These are phyloP conservation scores for Geosmithia morbida DNA, from an alignment of 2,329 filamentous ascomycete genomes.

Conservation along the genomic window DNA sequence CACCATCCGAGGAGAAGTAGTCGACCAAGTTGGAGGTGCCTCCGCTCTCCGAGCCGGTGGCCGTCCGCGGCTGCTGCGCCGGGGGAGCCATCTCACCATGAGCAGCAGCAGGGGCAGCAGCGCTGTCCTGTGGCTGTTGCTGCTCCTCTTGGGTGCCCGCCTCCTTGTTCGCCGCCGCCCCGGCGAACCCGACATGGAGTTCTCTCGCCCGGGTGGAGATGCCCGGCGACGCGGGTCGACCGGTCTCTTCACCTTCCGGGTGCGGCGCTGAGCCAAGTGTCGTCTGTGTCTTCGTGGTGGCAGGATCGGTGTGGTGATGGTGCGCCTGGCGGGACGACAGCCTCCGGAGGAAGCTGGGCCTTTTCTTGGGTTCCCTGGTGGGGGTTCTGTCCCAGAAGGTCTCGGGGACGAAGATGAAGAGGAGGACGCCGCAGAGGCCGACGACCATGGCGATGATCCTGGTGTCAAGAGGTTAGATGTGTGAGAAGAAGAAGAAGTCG, in stretches of 20 bases:
- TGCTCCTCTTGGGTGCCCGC: not conserved
- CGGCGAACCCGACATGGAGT: conserved; percentile 17
- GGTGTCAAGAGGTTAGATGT: not conserved
- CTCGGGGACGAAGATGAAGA: conserved; percentile 88
- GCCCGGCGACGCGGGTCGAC: conserved; percentile 6
- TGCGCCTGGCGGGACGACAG: conserved; percentile 23
- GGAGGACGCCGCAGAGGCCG: conserved; percentile 50
- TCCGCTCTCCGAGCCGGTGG: not conserved
- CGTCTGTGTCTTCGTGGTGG: conserved; percentile 4
- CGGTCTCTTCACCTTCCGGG: not conserved
- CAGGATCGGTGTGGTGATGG: not conserved
- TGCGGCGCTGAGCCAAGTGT: conserved; percentile 1
- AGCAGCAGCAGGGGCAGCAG: too few relatives aligned
- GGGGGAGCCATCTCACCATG: not conserved
- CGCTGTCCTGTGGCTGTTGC: not conserved
- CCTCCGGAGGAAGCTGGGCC: conserved; percentile 31
- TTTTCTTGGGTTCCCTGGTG: conserved; percentile 19
- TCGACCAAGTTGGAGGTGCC: conserved; percentile 8
- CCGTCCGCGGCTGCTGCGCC: not conserved
- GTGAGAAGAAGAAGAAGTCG: too few relatives aligned
- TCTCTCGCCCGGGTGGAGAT: conserved; percentile 10
- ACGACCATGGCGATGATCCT: conserved; percentile 76
- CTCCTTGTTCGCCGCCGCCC: conserved; percentile 1
- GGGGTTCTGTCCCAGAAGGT: conserved; percentile 91
- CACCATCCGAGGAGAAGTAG: conserved; percentile 6